Evolutionary conservation across 176 grass and related monocot species (phyloP), one percentile per base, ranked within the genome.

Genomic region (Dactylis glomerata): DNA sequence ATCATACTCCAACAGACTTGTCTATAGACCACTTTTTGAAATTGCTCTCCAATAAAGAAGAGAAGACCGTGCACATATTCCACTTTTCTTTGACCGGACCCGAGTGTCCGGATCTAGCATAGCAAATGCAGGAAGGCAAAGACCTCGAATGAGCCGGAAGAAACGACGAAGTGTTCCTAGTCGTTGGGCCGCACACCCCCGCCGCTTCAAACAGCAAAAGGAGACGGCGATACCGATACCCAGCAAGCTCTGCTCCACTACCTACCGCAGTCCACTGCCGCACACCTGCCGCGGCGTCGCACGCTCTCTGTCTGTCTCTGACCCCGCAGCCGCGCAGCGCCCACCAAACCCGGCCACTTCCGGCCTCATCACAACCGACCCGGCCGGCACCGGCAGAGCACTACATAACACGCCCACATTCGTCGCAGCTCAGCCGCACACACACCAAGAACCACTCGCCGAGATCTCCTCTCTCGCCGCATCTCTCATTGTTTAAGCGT

Each of bases 361-460:
- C 13, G 24, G 37, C 10, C 12, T 70, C 68, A 44, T 19, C 40
- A 2, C 70, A 14, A 49, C 70, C 42, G 17, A 49, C 13, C 68
- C 40, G 36, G 36, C 67, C 37, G 36, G 10, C 36, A 70, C n/a
- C 38, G 69, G 69, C 69, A 73, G 14, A 69, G 28, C 71, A 3
- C 26, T 74, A 74, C 31, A 74, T 30, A 74, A 49, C 1, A 2
- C 44, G 71, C 27, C 27, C 44, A 26, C 19, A 8, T 52, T 56
- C 51, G 17, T 27, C 52, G 76, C 84, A 56, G 47, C 32, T 37
- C 47, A 58, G 75, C 64, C 75, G 38, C 84, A 77, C 71, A 20
- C 83, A 74, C 71, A 26, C 71, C 71, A 74, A 74, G 71, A 74
- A 31, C 15, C 71, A 27, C 10, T 45, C 69, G 12, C 69, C 69